Percentiles rank a stretch among this genome's conserved stretches.
Evolutionary conservation across 2,329 filamentous ascomycete species (phyloP).

Genomic region (Amesomyces nigricolor): DNA sequence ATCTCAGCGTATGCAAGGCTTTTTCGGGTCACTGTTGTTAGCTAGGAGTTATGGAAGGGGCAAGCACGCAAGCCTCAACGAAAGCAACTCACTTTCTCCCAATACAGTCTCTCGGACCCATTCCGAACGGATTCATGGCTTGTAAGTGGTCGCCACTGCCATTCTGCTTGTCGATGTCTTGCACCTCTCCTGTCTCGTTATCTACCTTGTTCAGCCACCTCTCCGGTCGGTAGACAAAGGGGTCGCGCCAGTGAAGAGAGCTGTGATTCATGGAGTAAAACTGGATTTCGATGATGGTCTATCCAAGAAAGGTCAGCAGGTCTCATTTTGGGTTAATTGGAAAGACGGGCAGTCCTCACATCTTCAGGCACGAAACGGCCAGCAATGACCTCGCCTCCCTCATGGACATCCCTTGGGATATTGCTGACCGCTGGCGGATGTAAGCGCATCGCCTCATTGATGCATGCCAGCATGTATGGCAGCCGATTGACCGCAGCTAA

Average conservation of each 20-base stretch:
- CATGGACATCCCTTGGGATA: slow-evolving; percentile 28
- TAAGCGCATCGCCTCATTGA: slow-evolving; percentile 33
- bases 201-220: slow-evolving; percentile 34
- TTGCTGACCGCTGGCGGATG: slow-evolving; percentile 31
- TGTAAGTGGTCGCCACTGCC: slow-evolving; percentile 39
- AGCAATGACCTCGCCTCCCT: slow-evolving; percentile 31
- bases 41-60: too few species aligned
- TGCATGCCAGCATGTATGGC: slow-evolving; percentile 32
- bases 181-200: neutral
- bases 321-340: neutral
- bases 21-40: neutral
- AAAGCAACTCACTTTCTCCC: slow-evolving; percentile 35
- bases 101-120: slow-evolving; percentile 46
- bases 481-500: slow-evolving; percentile 26
- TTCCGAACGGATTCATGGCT: slow-evolving; percentile 42
- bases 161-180: slow-evolving; percentile 26
- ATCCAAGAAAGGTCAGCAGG: neutral
- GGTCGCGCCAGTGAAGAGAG: slow-evolving; percentile 39
- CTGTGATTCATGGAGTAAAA: slow-evolving; percentile 42
- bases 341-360: slow-evolving; percentile 16
- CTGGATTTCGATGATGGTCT: slow-evolving; percentile 40
- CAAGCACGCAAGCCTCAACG: too few species aligned
- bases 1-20: slow-evolving; percentile 45
- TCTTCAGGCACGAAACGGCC: slow-evolving; percentile 31
- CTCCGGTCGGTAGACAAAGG: slow-evolving; percentile 43